These are phyloP conservation scores for Arthrinium puccinioides DNA, from an alignment of 2,329 filamentous ascomycete genomes.

Conservation along the genomic window DNA sequence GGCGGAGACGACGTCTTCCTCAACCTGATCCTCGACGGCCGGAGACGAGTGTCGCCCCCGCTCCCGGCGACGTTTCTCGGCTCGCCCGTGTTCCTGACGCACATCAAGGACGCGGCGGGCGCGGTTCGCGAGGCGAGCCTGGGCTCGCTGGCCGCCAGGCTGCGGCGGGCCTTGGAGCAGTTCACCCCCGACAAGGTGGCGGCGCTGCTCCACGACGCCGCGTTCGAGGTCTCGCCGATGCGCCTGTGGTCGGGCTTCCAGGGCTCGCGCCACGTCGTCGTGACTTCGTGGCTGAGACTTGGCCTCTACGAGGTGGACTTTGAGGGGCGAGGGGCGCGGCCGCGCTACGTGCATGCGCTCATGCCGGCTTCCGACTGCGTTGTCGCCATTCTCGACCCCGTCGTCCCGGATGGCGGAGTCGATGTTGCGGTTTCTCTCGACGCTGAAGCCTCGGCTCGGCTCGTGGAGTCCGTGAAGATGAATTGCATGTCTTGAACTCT, in stretches of 20 bases:
- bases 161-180: conserved; percentile 25
- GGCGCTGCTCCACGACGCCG: conserved; percentile 32
- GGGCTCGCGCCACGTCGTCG: conserved; percentile 31
- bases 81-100: conserved; percentile 32
- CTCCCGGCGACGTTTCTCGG: conserved; percentile 34
- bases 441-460: conserved; percentile 9
- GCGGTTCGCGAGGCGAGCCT: conserved; percentile 7
- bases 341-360: conserved; percentile 30
- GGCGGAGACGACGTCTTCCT: conserved; percentile 25
- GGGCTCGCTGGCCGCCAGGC: conserved; percentile 19
- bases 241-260: conserved; percentile 39
- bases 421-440: conserved; percentile 27
- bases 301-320: conserved; percentile 35
- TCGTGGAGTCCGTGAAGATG: background rate
- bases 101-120: conserved; percentile 17
- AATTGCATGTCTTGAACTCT: too few species aligned
- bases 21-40: conserved; percentile 32
- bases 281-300: conserved; percentile 35
- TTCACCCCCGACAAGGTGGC: conserved; percentile 31
- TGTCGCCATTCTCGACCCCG: conserved; percentile 30
- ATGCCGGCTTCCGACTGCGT: conserved; percentile 35
- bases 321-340: conserved; percentile 9
- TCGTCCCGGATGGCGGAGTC: conserved; percentile 17
- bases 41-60: conserved; percentile 28
- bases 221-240: conserved; percentile 36